Percentiles rank a stretch among this genome's conserved stretches.
Evolutionary conservation across 1,284 basidiomycete genomes (phyloP).

Genomic region (Blastosporella zonata): DNA sequence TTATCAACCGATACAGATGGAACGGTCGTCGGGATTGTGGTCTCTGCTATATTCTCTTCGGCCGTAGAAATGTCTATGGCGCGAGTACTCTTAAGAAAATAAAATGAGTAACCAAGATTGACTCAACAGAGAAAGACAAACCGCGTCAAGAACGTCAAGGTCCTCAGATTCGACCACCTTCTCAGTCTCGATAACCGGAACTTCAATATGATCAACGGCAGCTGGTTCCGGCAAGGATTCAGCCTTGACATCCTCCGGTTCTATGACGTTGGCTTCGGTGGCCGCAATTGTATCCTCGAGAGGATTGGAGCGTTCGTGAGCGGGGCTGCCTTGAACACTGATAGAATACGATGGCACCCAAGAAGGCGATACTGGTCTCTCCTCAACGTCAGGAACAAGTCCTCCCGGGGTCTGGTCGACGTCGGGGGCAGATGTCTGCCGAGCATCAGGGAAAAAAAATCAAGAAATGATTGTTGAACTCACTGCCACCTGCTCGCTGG

Average conservation of each 20-base stretch:
- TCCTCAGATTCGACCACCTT: not conserved
- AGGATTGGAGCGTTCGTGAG: constrained; percentile 14
- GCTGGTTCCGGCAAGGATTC: not conserved
- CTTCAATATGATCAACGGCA: not conserved
- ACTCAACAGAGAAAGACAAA: not conserved
- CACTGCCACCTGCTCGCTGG: constrained; percentile 11
- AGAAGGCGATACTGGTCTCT: constrained; percentile 19
- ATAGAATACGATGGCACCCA: constrained; percentile 31
- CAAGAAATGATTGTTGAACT: not conserved
- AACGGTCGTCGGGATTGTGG: not conserved
- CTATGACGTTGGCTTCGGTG: not conserved
- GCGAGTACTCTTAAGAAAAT: not conserved
- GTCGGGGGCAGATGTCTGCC: constrained; percentile 2
- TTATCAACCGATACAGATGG: not conserved
- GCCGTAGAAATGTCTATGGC: not conserved
- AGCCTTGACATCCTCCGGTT: not conserved
- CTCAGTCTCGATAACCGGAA: not conserved
- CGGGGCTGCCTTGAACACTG: constrained; percentile 29
- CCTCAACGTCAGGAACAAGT: constrained; percentile 7
- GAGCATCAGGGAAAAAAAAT: not conserved
- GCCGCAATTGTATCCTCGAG: constrained; percentile 8
- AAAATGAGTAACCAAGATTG: not conserved
- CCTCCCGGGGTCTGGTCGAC: not conserved
- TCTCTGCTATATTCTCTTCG: not conserved
- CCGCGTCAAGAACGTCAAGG: not conserved